Evolutionary conservation across 2,329 filamentous ascomycete genomes (phyloP).

Genomic region (Fusarium guadeloupense): DNA sequence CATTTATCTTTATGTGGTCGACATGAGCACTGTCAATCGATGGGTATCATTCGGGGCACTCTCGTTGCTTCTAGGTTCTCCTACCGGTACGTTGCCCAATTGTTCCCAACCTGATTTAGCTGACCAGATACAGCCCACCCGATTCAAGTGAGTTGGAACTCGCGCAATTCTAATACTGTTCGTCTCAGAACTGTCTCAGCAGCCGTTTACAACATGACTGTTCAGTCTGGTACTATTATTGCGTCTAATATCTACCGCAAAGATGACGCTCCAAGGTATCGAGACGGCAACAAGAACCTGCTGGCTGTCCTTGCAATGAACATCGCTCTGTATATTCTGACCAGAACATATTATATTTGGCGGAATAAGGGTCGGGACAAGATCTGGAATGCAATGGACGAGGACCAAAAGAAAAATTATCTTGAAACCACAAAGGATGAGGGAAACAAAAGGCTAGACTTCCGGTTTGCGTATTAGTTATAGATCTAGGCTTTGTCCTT

Average conservation of each 20-base stretch:
- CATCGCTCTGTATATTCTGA: conserved; percentile 50
- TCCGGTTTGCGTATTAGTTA: conserved; percentile 21
- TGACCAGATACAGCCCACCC: conserved; percentile 49
- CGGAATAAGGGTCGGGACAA: conserved; percentile 44
- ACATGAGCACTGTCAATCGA: conserved; percentile 41
- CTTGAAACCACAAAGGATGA: conserved; percentile 25
- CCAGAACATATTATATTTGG: conserved; percentile 53
- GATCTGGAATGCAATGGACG: conserved; percentile 24
- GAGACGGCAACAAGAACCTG: conserved; percentile 56
- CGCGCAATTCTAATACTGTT: conserved; percentile 69
- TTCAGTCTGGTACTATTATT: conserved; percentile 58
- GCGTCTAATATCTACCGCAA: conserved; percentile 59
- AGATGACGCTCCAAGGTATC: conserved; percentile 55
- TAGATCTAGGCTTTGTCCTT: background rate
- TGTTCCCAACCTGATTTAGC: background rate
- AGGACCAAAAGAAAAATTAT: conserved; percentile 17
- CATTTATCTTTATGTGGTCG: conserved; percentile 44
- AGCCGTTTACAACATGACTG: conserved; percentile 57
- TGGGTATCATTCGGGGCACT: conserved; percentile 47
- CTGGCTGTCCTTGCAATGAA: conserved; percentile 40
- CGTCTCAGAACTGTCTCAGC: conserved; percentile 70
- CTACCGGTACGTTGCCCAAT: conserved; percentile 33
- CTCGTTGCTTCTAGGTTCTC: conserved; percentile 46
- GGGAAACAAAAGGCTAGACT: conserved; percentile 28
- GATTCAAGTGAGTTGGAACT: conserved; percentile 61